A percentile compares a stretch with the other conserved stretches of the same genome.
Evolutionary conservation across 208 protist genomes (phyloP).

Genomic region (Acanthamoeba quina): DNA sequence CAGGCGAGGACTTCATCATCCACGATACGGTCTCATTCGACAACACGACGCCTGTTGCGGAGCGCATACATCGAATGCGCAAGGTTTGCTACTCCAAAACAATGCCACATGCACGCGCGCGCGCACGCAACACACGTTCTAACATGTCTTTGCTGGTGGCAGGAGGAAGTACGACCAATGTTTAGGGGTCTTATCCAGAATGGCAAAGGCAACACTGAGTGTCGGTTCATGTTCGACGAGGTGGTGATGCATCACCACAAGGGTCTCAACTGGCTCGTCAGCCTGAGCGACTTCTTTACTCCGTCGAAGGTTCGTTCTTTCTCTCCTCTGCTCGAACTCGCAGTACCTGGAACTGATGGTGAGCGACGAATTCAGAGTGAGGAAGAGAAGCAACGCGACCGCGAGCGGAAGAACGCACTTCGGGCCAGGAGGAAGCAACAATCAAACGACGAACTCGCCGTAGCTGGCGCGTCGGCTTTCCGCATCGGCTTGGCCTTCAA

Average conservation of each 20-base stretch:
- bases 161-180: conserved; percentile 31
- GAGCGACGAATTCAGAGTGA: not conserved
- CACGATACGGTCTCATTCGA: conserved; percentile 67
- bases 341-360: not conserved
- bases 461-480: not conserved
- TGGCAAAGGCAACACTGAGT: not conserved
- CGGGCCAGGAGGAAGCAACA: not conserved
- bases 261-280: conserved; percentile 65
- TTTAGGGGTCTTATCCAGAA: conserved; percentile 2
- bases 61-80: conserved; percentile 18
- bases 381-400: not conserved
- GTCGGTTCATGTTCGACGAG: conserved; percentile 42
- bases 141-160: not conserved
- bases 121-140: not conserved
- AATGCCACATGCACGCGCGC: not conserved
- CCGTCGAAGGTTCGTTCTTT: not conserved
- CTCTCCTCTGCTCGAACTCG: not conserved
- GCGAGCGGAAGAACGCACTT: not conserved
- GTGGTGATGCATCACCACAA: conserved; percentile 52
- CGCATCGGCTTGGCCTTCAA: not conserved
- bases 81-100: not conserved
- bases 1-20: conserved; percentile 64
- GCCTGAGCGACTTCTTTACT: conserved; percentile 28
- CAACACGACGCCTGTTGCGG: conserved; percentile 65
- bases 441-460: not conserved